Evolutionary conservation across 345 rosid genomes (phyloP), one percentile per base, ranked within the genome.

Genomic region (Noccaea bulbosa): DNA sequence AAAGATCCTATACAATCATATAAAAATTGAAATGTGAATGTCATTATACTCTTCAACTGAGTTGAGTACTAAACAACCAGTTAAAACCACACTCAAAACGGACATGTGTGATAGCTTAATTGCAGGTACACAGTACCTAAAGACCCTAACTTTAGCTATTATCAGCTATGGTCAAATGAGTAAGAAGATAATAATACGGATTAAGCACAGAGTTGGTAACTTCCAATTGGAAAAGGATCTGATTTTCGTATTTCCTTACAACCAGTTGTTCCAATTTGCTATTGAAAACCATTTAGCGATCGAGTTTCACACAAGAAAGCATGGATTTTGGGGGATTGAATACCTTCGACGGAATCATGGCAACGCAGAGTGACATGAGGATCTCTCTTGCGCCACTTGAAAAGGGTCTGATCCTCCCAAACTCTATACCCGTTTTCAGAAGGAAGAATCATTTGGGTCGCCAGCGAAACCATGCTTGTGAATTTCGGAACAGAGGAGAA

Each of bases 321-420:
- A 53, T 5, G 54, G 38, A 27, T 24, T 60, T 17, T 32, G 6
- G 32, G 30, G 16, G 14, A 15, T 32, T 11, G 22, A 43, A 9
- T 38, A 91, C 97, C 96, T 82, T 89, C 84, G 38, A 89, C 43
- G 62, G 97, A 94, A 17, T 91, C 99, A 74, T 94, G 99, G 80
- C 91, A 91, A 62, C 71, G 96, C 62, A 89, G 77, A 56, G 87
- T 82, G 70, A 94, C 99, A 65, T 94, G 99, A 81, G 93, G 65
- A 44, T 94, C 99, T 77, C 93, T 78, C 81, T 88, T 94, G 50
- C 83, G 87, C 96, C 96, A 89, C 69, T 89, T 91, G 77, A 91
- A 74, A 72, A 91, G 83, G 50, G 88, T 74, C 49, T 73, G 93
- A 79, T 94, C 98, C 73, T 94, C 95, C 97, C 99, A 91, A 5